Base-by-base conservation (phyloP, 805 yeast genomes). In the Ogataea haglerorum region DNA sequence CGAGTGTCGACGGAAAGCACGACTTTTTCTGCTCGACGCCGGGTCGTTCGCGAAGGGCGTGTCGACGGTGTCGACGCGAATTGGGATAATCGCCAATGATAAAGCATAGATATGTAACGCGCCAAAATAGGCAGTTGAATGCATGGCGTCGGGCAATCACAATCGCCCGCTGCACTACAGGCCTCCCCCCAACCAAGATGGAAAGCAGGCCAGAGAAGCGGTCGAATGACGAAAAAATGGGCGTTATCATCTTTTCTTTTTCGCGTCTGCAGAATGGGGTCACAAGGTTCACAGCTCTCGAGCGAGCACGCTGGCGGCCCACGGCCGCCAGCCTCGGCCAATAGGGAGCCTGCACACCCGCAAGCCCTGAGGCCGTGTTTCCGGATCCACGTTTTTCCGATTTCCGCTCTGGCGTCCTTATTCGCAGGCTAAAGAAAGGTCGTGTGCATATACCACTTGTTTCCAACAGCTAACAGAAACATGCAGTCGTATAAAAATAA, bases 231-330 rank as follows among this genome's bases (percentile, higher is more conserved):
- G 14, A 33, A 33, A 22, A 14, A 21, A 14, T 14, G 31, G 21
- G 21, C 13, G 31, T 43, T 43, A 43, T 43, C 47, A 39, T 43
- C 47, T 39, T 43, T 43, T 43, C 47, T 43, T 43, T 43, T 43
- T 34, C 18, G 6, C 27, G 16, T 14, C 12, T 19, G 21, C 21
- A 19, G 21, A 19, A 19, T 19, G 7, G 21, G 21, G 21, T 7
- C 21, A 19, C 21, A 7, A 19, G 8, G 7, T 19, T 19, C 9
- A 19, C 9, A 19, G 21, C 21, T 7, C 7, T 6, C 9, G 10
- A 19, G 21, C 21, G 21, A 19, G 21, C 3, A 7, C 9, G 7
- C 3, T 7, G 21, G 21, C 21, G 21, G 27, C 13, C 1, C 14
- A 1, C 2, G 14, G 27, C 3, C 21, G 7, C 21, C 10, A 6